Percentiles rank a stretch among this genome's conserved stretches.
phyloP scores from a whole-genome alignment of 345 rosid species.

The Eucalyptus dawsonii region DNA sequence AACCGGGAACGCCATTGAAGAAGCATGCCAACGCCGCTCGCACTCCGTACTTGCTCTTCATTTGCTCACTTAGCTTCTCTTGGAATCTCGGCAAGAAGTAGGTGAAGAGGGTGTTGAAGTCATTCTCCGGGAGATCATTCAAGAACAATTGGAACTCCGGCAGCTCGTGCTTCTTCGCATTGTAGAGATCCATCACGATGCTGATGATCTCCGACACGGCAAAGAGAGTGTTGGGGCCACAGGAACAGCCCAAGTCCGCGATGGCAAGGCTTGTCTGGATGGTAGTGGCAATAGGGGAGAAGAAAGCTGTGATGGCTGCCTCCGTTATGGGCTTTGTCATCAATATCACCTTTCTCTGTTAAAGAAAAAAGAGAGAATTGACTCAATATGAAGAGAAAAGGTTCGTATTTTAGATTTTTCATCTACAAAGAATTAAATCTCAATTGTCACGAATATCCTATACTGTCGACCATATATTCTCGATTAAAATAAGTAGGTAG shows the following conservation, averaged over 20 bases:
- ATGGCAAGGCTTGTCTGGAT: background rate
- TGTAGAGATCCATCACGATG: background rate
- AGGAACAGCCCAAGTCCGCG: conserved; percentile 12
- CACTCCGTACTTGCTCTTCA: background rate
- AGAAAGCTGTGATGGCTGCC: background rate
- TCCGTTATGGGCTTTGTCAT: background rate
- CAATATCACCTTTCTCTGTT: background rate
- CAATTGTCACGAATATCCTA: too few species aligned
- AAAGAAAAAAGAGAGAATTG: background rate
- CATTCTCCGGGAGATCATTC: too few species aligned
- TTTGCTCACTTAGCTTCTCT: background rate
- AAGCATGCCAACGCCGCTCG: background rate
- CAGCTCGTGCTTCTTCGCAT: background rate
- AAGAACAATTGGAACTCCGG: background rate
- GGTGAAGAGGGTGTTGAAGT: too few species aligned
- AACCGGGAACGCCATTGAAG: conserved; percentile 31
- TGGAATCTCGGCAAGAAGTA: too few species aligned
- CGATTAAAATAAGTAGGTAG: background rate
- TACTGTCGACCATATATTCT: background rate
- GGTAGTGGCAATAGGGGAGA: background rate
- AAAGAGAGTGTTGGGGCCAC: conserved; percentile 23
- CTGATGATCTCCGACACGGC: background rate
- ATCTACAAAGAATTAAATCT: background rate
- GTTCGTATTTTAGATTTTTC: background rate
- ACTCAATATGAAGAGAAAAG: background rate